Conservation (phyloP, 148 eudicot species). For the Silene conica region DNA sequence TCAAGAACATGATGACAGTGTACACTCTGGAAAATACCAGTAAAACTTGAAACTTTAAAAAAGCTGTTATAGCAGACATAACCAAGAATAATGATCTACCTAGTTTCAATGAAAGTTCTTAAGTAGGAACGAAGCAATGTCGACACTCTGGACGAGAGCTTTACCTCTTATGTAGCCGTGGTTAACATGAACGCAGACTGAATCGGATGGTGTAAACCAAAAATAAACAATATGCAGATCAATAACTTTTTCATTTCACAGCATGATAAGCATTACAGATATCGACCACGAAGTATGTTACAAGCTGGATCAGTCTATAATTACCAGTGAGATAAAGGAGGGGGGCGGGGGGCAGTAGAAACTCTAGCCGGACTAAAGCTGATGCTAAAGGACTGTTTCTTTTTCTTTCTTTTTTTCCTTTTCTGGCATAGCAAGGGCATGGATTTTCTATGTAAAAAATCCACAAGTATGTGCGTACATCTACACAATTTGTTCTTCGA, state of each 20-base stretch:
- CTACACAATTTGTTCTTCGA: background rate
- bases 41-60: background rate
- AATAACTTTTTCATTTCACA: background rate
- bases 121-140: no score
- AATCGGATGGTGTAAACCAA: background rate
- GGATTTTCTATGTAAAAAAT: background rate
- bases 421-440: background rate
- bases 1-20: no score
- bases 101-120: no score
- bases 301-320: background rate
- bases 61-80: background rate
- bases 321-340: background rate
- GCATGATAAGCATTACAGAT: background rate
- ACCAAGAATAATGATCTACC: no score
- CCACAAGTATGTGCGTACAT: background rate
- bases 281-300: background rate
- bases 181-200: background rate
- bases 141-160: no score
- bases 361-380: no score
- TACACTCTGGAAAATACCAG: no score
- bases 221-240: background rate
- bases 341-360: no score
- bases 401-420: no score
- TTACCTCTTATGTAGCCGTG: no score
- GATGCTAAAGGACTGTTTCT: no score